Conservation (phyloP, 2,329 filamentous ascomycete genomes). For the Aspergillus pseudoviridinutans region DNA sequence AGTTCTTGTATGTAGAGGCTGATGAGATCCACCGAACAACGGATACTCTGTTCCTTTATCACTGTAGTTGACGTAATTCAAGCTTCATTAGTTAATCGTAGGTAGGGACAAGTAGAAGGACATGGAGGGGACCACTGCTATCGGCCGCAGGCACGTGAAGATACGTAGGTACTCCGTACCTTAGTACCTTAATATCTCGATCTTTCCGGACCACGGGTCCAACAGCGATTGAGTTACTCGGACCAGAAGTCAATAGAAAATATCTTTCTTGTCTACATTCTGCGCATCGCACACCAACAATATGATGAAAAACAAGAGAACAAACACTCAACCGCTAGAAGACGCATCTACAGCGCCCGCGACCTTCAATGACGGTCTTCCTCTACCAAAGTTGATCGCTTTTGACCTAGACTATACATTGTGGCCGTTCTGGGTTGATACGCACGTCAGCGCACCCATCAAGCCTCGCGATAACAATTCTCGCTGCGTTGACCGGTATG, state of each 20-base stretch:
- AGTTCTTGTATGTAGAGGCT: neutral
- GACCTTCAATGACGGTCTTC: conserved; percentile 62
- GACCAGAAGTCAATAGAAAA: neutral
- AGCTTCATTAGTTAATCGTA: neutral
- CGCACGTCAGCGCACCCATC: conserved; percentile 75
- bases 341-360: conserved; percentile 42
- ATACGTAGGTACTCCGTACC: neutral
- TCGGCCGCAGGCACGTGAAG: neutral
- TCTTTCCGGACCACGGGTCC: neutral
- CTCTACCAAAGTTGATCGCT: conserved; percentile 77
- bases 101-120: neutral
- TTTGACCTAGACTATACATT: conserved; percentile 98
- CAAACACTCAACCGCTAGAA: conserved; percentile 31
- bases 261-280: neutral
- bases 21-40: neutral
- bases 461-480: conserved; percentile 55
- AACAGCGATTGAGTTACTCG: neutral
- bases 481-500: conserved; percentile 41
- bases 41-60: neutral
- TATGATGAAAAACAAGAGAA: conserved; percentile 34
- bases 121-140: neutral
- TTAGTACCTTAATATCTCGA: neutral
- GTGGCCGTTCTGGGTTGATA: conserved; percentile 99
- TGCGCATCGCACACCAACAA: conserved; percentile 1
- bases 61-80: neutral